Base-by-base conservation (phyloP, 2,329 filamentous ascomycete genomes). In the Pseudofabraea citricarpa region DNA sequence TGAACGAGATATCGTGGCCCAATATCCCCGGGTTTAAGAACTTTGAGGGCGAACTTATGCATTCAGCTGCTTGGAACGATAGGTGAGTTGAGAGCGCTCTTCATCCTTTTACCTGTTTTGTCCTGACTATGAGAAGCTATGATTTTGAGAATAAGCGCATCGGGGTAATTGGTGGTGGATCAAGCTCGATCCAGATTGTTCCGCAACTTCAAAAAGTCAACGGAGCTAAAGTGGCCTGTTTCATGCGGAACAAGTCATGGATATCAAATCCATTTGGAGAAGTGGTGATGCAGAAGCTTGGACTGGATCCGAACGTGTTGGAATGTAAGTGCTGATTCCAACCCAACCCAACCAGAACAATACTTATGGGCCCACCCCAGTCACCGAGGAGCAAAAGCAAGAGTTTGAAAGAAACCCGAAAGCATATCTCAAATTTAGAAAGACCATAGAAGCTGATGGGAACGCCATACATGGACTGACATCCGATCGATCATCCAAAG, bases 151-250 rank as follows among this genome's bases (percentile, higher is more conserved):
- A 68, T 47, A 76, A 76, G 56, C 61, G 60, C 41, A 60, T 77
- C 13, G 73, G 68, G 6, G 58, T 77, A 4, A 70, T 77, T 36
- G 74, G 74, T n/a, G 71, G 71, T 43, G 74, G 74, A 10, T 72
- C 71, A 16, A 74, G 71, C 49, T 67, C 66, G 1, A 75, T 76
- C 47, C 74, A 77, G 46, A 76, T 77, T 42, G 64, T 77, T 7
- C 73, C 74, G 1, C 58, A 52, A 5, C 58, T 78, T 29, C 72
- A 74, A 50, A 69, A 68, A 46, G 60, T 70, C 31, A 59, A 68
- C 40, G 70, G 69, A 3, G 48, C 62, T 3, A 52, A 64, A 8
- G 53, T 75, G 21, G 67, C 62, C 5, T 69, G 69, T 42, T 76
- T 74, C 48, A 66, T 74, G 37, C 65, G 72, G 41, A 71, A 66